Percentiles rank a stretch among this genome's conserved stretches.
Evolutionary conservation across 1,284 basidiomycete genomes (phyloP).

Genomic region (Neolentinus lepideus): DNA sequence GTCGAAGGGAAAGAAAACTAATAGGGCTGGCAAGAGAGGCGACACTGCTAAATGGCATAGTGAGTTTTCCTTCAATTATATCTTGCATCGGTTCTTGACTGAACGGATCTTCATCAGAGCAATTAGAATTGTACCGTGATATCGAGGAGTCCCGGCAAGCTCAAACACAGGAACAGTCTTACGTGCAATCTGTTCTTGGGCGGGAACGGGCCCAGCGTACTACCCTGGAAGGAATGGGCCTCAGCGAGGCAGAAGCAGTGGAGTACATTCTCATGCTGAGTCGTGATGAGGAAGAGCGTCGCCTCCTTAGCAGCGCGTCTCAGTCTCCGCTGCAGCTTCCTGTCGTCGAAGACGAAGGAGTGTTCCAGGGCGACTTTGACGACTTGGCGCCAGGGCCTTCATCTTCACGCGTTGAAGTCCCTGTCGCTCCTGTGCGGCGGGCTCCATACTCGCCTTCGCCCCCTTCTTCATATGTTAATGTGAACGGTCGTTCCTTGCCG

Average conservation of each 20-base stretch:
- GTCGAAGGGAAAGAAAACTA: slow-evolving; percentile 24
- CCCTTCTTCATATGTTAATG: slow-evolving; percentile 9
- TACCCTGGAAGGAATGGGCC: slow-evolving; percentile 55
- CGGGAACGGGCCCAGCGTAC: slow-evolving; percentile 50
- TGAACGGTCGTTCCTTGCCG: slow-evolving; percentile 11
- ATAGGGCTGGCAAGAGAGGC: slow-evolving; percentile 16
- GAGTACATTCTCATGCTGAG: slow-evolving; percentile 85
- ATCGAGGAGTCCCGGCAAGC: slow-evolving; percentile 53
- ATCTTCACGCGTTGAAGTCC: background rate
- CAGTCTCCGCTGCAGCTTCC: background rate
- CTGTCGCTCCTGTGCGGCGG: background rate
- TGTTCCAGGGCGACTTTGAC: slow-evolving; percentile 54
- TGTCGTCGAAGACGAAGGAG: slow-evolving; percentile 36
- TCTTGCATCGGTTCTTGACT: too few species aligned
- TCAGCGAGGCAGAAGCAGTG: slow-evolving; percentile 73
- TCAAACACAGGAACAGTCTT: slow-evolving; percentile 39
- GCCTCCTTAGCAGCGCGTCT: slow-evolving; percentile 6
- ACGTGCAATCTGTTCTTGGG: slow-evolving; percentile 30
- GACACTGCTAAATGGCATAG: slow-evolving; percentile 40
- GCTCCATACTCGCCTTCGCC: slow-evolving; percentile 11
- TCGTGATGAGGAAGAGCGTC: slow-evolving; percentile 59
- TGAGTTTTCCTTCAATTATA: too few species aligned
- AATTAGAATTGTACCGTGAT: slow-evolving; percentile 58
- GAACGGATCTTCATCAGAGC: too few species aligned
- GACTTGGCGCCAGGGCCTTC: slow-evolving; percentile 15